phyloP scores from a whole-genome alignment of 2,329 filamentous ascomycete genomes.

The Plectosphaerella cucumerina region DNA sequence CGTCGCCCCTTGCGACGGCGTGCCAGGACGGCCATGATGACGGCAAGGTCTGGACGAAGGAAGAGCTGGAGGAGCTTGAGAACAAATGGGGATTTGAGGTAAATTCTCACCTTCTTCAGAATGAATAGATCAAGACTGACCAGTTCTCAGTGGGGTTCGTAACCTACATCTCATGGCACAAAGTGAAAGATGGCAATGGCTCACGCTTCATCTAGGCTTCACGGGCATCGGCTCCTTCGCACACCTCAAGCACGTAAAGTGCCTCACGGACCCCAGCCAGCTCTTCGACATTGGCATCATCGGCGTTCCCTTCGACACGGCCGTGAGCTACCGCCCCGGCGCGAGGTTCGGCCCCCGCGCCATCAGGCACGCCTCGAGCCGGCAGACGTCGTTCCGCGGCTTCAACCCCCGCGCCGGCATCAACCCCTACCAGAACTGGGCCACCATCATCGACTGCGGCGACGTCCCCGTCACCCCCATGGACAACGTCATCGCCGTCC shows the following conservation, averaged over 20 bases:
- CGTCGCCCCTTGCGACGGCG: constrained; percentile 21
- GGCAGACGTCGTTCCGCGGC: constrained; percentile 75
- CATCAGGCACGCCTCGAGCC: constrained; percentile 77
- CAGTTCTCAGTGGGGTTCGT: constrained; percentile 1
- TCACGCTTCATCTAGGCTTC: constrained; percentile 36
- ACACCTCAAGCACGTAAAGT: constrained; percentile 65
- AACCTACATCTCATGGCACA: neutral
- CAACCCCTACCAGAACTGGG: constrained; percentile 81
- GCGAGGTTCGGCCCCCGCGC: constrained; percentile 83
- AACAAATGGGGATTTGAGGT: constrained; percentile 56
- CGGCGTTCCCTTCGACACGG: constrained; percentile 71
- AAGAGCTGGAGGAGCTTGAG: constrained; percentile 48
- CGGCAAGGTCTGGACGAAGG: constrained; percentile 41
- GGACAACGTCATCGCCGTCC: constrained; percentile 76
- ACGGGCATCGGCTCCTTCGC: constrained; percentile 73
- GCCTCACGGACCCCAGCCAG: constrained; percentile 60
- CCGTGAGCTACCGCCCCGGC: constrained; percentile 65
- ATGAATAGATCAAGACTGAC: neutral
- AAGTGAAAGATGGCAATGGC: neutral
- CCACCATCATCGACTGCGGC: constrained; percentile 79
- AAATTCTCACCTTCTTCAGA: constrained; percentile 4
- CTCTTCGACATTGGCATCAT: constrained; percentile 68
- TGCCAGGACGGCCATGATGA: constrained; percentile 27
- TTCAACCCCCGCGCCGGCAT: constrained; percentile 76
- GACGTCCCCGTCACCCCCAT: constrained; percentile 85